These are phyloP conservation scores for Pythium grandisporangium DNA, from an alignment of 352 stramenopile species.

Conservation along the genomic window DNA sequence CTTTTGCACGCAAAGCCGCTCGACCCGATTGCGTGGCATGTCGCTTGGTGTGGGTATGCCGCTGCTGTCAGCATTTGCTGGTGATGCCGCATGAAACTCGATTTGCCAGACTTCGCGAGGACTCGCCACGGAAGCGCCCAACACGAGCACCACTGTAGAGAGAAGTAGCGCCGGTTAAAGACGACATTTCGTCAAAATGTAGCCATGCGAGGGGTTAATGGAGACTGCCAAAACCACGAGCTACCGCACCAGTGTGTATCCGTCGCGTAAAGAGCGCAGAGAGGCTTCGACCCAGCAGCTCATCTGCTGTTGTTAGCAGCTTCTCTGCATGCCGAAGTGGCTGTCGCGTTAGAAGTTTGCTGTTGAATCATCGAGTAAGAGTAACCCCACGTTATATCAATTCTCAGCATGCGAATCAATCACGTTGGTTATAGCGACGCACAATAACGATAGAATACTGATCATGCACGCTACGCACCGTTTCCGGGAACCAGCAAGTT, in stretches of 20 bases:
- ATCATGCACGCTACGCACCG: background rate
- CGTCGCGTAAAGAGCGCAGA: background rate
- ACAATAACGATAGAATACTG: no score
- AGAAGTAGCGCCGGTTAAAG: background rate
- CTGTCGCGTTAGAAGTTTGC: no score
- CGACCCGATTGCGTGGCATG: conserved; percentile 7
- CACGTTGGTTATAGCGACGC: no score
- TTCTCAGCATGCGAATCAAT: no score
- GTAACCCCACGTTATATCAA: no score
- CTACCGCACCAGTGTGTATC: conserved; percentile 7
- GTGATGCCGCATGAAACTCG: conserved; percentile 19
- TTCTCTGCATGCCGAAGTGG: background rate
- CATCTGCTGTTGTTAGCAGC: background rate
- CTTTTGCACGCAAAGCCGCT: conserved; percentile 50
- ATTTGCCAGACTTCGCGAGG: conserved; percentile 41
- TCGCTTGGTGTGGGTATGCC: conserved; percentile 4
- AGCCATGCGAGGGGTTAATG: background rate
- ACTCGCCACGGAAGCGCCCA: conserved; percentile 42
- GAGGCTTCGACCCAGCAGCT: background rate
- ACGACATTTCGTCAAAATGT: background rate
- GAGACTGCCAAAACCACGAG: no score
- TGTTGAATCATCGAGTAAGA: no score
- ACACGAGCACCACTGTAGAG: conserved; percentile 41
- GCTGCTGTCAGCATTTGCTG: conserved; percentile 7
- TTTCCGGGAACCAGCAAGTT: conserved; percentile 4